Evolutionary conservation across 331 rosid genomes (phyloP), one percentile per base, ranked within the genome.

Genomic region (Ulmus americana): DNA sequence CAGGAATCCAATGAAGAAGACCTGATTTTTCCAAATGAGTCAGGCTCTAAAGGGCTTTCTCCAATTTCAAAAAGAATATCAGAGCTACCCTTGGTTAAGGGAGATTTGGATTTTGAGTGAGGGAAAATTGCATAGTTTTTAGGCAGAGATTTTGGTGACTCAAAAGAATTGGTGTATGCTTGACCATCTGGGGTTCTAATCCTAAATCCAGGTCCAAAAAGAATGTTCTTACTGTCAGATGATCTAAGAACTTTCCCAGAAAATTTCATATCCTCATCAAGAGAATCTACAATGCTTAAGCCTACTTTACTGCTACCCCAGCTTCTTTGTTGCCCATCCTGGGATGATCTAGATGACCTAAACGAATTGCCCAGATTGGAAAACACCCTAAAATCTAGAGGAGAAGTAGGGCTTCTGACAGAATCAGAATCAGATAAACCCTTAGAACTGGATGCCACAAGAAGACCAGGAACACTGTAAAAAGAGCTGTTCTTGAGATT

Each of bases 391-490:
- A 76, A 70, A 74, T 88, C 97, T 14, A 91, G 74, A 56, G 96
- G 95, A 67, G 97, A 91, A 63, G 95, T 91, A 46, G 97, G 97
- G 65, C 97, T 91, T 75, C 85, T 79, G 54, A 84, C 81, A 57
- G 86, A 86, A 77, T 88, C 97, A 74, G 84, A 79, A 74, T 88
- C 96, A 64, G 81, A 48, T 41, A 84, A 70, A 45, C 84, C 88
- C 50, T 79, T 85, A 39, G 90, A 76, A 68, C 73, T 72, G 57
- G 82, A 74, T 59, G 96, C 97, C 45, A 88, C 83, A 77, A 88
- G 83, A 53, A 90, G 70, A 70, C 86, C 84, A 71, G 97, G 89
- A 47, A 64, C 78, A 72, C 79, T 84, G 76, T 82, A 85, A 70
- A 86, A 65, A 59, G 96, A 64, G 76, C 68, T 82, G 70, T 74